phyloP scores from a whole-genome alignment of 2,329 filamentous ascomycete genomes.

The Xylaria sp. region DNA sequence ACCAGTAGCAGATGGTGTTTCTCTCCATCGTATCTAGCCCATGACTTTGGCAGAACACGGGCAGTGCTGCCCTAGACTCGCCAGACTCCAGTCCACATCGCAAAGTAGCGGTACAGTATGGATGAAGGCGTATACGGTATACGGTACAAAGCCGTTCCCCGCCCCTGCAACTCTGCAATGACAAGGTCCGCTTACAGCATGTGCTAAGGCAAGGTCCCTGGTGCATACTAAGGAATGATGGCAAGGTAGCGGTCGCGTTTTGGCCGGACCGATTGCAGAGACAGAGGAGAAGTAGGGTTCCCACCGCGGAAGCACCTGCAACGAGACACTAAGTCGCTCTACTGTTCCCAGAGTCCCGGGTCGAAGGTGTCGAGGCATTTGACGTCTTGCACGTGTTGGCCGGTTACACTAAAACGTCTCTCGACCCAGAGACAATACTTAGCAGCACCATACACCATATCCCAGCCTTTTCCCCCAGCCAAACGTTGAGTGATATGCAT shows the following conservation, averaged over 20 bases:
- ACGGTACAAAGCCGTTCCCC: slow-evolving; percentile 12
- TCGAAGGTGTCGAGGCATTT: slow-evolving; percentile 10
- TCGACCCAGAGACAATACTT: background rate
- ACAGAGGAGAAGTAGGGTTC: slow-evolving; percentile 11
- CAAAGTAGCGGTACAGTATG: slow-evolving; percentile 31
- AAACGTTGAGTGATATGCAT: background rate
- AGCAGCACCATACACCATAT: background rate
- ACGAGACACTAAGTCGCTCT: slow-evolving; percentile 5
- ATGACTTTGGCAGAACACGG: background rate
- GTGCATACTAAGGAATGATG: background rate
- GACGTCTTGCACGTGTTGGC: slow-evolving; percentile 9
- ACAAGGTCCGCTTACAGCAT: too few species aligned
- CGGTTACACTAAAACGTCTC: slow-evolving; percentile 13
- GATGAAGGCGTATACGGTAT: background rate
- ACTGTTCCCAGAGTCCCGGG: slow-evolving; percentile 32
- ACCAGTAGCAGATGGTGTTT: background rate
- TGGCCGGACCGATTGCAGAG: slow-evolving; percentile 37
- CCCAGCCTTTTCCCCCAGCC: background rate
- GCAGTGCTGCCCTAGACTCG: background rate
- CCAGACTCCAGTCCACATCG: slow-evolving; percentile 3
- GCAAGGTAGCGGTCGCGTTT: slow-evolving; percentile 15
- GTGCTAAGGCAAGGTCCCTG: background rate
- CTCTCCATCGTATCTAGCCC: background rate
- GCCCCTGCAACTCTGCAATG: background rate
- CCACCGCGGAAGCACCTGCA: slow-evolving; percentile 8